Percentiles rank a stretch among this genome's conserved stretches.
Conservation (phyloP, 202 grass and related monocot genomes). For the Elaeis oleifera region DNA sequence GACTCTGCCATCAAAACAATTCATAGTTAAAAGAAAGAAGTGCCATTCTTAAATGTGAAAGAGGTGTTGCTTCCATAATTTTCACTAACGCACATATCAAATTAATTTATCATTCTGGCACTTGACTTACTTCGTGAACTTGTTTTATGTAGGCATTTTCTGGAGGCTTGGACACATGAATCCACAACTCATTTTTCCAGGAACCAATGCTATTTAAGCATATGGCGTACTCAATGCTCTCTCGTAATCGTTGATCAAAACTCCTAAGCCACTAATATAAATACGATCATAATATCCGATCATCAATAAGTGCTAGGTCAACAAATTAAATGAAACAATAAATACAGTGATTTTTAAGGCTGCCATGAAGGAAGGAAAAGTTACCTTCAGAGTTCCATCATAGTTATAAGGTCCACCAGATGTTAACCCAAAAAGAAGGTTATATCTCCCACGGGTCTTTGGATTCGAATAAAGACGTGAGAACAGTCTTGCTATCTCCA, state of each 20-base stretch:
- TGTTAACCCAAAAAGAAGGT: slow-evolving; percentile 96
- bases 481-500: slow-evolving; percentile 94
- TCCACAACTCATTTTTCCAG: slow-evolving; percentile 80
- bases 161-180: slow-evolving; percentile 96
- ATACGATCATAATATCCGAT: background rate
- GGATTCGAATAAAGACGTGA: slow-evolving; percentile 80
- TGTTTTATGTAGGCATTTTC: slow-evolving; percentile 95
- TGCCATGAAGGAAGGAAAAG: background rate
- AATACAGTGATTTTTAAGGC: too few species aligned
- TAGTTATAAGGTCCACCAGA: slow-evolving; percentile 98
- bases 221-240: slow-evolving; percentile 94
- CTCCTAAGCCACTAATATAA: slow-evolving; percentile 85
- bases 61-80: too few species aligned
- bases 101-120: background rate
- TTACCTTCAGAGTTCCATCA: slow-evolving; percentile 87
- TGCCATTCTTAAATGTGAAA: too few species aligned
- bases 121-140: slow-evolving; percentile 68
- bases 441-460: slow-evolving; percentile 88
- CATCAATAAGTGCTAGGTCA: too few species aligned
- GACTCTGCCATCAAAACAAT: slow-evolving; percentile 53
- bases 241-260: slow-evolving; percentile 89
- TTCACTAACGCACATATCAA: too few species aligned
- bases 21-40: slow-evolving; percentile 7
- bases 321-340: too few species aligned
- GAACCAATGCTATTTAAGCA: slow-evolving; percentile 96